Evolutionary conservation across 768 basidiomycete genomes (phyloP), one percentile per base, ranked within the genome.

Genomic region (Hypholoma sublateritium): DNA sequence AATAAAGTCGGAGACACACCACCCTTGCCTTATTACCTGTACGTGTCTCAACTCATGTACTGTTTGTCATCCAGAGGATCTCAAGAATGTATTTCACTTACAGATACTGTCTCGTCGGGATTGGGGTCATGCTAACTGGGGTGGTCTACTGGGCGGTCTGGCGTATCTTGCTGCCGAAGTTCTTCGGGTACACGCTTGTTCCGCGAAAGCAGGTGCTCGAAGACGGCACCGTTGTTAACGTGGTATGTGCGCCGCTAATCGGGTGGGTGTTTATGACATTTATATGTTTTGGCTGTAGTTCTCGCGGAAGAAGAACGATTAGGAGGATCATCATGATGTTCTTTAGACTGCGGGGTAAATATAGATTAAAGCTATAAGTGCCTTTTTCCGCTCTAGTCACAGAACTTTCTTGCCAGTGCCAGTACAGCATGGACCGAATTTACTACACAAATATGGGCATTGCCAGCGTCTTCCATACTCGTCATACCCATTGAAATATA

Each of bases 21-120:
- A 11, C 81, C 85, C 11, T 62, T 86, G 35, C 82, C 84, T 2
- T 85, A 85, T 57, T 85, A 84, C 64, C 61, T 84, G 77, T 79
- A 56, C 78, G 77, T 74, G 46, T 13, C 24, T 61, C 57, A 12
- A 19, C 7, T 17, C 11, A 4, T 46, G 9, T 4, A 1, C 32
- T 19, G 24, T 6, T 9, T 9, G 1, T 24, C 5, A 6, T 6
- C 16, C n/a, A 1, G 8, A 37, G 4, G 16, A 9, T 3, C 19
- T 14, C 13, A 16, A 14, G 12, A 37, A 5, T n/a, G 6, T 32
- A 6, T 32, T 17, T 35, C 1, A 13, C 17, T 9, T 37, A 2
- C 24, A 81, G 80, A 57, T 84, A 84, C 62, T 80, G 80, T 59
- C 70, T 83, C 5, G 78, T 84, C 1, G 82, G 80, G 0, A 84